Evolutionary conservation across 2,329 filamentous ascomycete genomes (phyloP), one percentile per base, ranked within the genome.

Genomic region (Periconia digitata): DNA sequence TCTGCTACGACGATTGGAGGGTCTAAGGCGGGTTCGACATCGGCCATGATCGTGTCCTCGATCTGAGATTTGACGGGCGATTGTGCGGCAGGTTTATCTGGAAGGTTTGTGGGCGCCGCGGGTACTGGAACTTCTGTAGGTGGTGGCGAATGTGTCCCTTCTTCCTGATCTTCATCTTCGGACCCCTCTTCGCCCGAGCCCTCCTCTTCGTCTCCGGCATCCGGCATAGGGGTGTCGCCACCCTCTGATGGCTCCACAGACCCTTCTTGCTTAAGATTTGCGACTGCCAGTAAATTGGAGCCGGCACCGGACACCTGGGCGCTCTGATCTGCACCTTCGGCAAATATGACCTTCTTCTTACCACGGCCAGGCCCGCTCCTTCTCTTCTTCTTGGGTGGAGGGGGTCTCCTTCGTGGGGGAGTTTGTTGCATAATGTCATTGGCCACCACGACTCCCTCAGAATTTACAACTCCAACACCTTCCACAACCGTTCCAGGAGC

Each of bases 321-420:
- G 21, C 54, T 60, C 50, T 66, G 59, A 16, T 65, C 62, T 22
- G 70, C 75, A 76, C 78, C 75, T 59, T 76, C 75, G 34, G 66
- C 60, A 76, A 85, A 84, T 52, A 80, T 79, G 36, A 85, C 81
- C 67, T 86, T 90, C 72, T 86, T 89, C 79, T 87, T 92, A 53
- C 89, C 89, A 53, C 90, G 83, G 7, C 90, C 90, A 29, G 88
- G 85, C 0, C 89, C 92, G 40, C 89, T 92, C 40, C 74, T 77
- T 51, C 82, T 78, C 77, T 92, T 95, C 69, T 89, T 86, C 69
- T 90, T 91, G 0, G 89, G 89, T 1, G 88, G 87, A 22, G 86
- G 86, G 0, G 86, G 86, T 51, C 86, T 84, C 64, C 86, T 83
- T 64, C 78, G 79, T 4, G 76, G 72, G 15, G 79, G 78, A 18